Base-by-base conservation (phyloP, 1,284 basidiomycete genomes). In the Ceratobasidium sp. region DNA sequence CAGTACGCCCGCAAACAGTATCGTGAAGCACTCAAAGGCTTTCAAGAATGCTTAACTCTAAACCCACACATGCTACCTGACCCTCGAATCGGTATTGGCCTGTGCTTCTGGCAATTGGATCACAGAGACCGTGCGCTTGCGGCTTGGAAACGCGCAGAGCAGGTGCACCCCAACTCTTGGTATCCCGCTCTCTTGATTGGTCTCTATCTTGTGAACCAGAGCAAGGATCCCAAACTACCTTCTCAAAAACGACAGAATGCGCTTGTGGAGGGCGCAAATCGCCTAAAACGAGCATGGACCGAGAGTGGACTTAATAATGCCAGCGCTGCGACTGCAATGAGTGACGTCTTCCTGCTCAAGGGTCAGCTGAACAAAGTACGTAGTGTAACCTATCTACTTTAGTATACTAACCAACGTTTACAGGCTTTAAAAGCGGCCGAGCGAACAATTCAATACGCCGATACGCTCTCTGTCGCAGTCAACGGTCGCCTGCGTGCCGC, bases 361-460 rank as follows among this genome's bases (percentile, higher is more conserved):
- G 89, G 90, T 2, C 70, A 81, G 62, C 46, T 74, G 57, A 70
- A 79, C 26, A 81, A 77, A 23, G 83, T 82, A 23, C n/a, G 81
- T 77, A 40, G 38, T 26, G 15, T 13, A 33, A n/a, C 44, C 67
- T 13, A 38, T 57, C 23, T 42, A 6, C 54, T 54, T 48, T 38
- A 52, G 40, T 46, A 28, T 23, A 7, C 28, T n/a, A 40, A 48
- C 23, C 28, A 20, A 12, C 3, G 77, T 20, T 69, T 15, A 26
- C 71, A 96, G 91, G 94, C 95, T 0, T 85, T 96, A 73, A 98
- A 98, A 86, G 87, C 98, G 20, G 96, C 96, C 3, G 97, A 98
- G 83, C 90, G 96, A 68, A 94, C 96, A 0, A 91, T 98, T 50
- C 96, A 98, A 83, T 97, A 94, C 82, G 93, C 96, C 0, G 96